These are phyloP conservation scores for Caloboletus inedulis DNA, from an alignment of 1,284 basidiomycete species.

Conservation along the genomic window DNA sequence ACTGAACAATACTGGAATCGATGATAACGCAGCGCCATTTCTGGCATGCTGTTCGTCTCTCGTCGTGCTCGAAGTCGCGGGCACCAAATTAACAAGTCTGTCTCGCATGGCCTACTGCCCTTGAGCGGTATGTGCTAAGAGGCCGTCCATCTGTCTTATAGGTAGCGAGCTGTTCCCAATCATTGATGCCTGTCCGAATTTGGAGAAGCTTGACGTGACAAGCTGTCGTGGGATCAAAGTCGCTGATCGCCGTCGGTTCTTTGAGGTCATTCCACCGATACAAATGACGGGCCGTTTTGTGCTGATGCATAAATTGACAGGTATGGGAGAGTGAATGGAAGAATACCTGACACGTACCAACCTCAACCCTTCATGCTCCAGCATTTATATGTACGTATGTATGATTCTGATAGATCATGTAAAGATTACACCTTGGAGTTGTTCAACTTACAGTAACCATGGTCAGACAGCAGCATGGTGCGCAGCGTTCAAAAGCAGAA, in stretches of 20 bases:
- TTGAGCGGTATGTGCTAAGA: neutral
- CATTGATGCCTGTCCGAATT: constrained; percentile 51
- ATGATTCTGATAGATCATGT: neutral
- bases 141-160: constrained; percentile 25
- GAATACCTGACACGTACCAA: neutral
- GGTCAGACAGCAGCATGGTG: neutral
- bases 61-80: constrained; percentile 48
- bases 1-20: constrained; percentile 61
- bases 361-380: neutral
- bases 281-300: neutral
- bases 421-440: neutral
- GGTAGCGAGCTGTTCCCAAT: constrained; percentile 54
- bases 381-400: neutral
- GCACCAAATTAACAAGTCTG: constrained; percentile 60
- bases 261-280: constrained; percentile 44
- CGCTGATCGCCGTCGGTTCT: constrained; percentile 60
- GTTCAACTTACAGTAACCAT: neutral
- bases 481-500: neutral
- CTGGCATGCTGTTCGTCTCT: constrained; percentile 52
- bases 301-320: constrained; percentile 27
- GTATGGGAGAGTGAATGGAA: constrained; percentile 43
- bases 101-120: neutral
- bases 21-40: constrained; percentile 52
- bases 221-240: constrained; percentile 62
- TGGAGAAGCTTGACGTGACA: constrained; percentile 58